Conservation (phyloP, 306 rosid genomes). For the Spatholobus suberectus region DNA sequence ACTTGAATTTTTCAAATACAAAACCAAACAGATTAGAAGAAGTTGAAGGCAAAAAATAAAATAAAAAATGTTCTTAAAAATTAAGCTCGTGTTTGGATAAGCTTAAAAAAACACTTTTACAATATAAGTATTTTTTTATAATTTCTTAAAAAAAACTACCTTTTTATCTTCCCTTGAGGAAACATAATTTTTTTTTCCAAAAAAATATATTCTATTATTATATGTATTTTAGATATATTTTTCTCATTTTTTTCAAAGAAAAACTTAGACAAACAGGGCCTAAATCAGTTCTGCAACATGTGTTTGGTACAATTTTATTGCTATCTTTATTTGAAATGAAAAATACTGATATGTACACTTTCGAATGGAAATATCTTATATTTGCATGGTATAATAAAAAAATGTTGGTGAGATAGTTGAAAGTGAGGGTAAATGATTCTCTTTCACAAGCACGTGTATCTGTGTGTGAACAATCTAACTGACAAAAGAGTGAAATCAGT, state of each 20-base stretch:
- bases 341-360: background rate
- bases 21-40: background rate
- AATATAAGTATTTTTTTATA: no score
- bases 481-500: background rate
- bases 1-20: background rate
- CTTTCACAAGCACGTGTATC: no score
- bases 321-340: background rate
- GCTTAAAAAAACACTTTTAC: background rate
- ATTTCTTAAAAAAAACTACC: no score
- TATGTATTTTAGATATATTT: no score
- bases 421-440: no score
- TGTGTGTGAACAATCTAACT: background rate
- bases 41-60: background rate
- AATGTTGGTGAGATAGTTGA: background rate
- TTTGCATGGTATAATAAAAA: background rate
- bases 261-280: no score
- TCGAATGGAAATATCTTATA: background rate
- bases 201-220: no score
- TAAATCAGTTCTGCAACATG: background rate
- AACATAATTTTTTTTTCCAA: no score
- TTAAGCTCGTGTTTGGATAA: background rate
- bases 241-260: background rate
- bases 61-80: no score
- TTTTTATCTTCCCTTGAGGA: no score
- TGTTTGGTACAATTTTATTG: background rate